Evolutionary conservation across 441 rosid species (phyloP).

Genomic region (Capsella rubella): DNA sequence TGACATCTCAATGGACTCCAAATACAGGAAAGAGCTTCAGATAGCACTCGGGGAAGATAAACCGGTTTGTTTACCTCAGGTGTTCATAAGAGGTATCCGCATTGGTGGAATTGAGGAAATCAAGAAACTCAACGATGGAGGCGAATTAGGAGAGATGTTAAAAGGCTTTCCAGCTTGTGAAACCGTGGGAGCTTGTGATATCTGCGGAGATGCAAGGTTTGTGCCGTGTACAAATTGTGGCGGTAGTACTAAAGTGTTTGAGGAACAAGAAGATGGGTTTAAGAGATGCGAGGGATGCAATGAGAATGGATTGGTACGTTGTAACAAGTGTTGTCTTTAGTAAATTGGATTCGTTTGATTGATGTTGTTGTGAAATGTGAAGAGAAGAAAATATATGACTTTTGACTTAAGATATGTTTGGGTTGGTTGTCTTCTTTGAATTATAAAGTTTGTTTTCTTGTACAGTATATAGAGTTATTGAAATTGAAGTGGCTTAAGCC

Average conservation of each 20-base stretch:
- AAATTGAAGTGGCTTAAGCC: constrained; percentile 9
- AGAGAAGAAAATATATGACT: constrained; percentile 17
- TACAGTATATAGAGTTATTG: constrained; percentile 23
- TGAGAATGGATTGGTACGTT: constrained; percentile 86
- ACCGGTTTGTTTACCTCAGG: constrained; percentile 67
- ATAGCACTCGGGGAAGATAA: constrained; percentile 51
- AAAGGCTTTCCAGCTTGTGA: constrained; percentile 62
- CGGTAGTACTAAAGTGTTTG: constrained; percentile 86
- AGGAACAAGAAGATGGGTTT: constrained; percentile 54
- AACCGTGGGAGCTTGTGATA: constrained; percentile 55
- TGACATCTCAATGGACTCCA: constrained; percentile 88
- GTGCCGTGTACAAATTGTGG: constrained; percentile 70
- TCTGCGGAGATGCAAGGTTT: constrained; percentile 92
- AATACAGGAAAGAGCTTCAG: constrained; percentile 70
- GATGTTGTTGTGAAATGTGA: constrained; percentile 30
- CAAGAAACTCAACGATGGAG: constrained; percentile 72
- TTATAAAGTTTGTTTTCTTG: constrained; percentile 30
- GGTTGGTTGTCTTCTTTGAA: constrained; percentile 15
- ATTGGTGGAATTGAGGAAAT: constrained; percentile 86
- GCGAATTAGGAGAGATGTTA: constrained; percentile 68
- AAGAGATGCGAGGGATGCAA: constrained; percentile 76
- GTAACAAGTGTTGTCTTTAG: constrained; percentile 70
- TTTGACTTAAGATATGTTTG: constrained; percentile 32
- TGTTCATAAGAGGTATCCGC: constrained; percentile 65
- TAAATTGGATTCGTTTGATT: constrained; percentile 13